Evolutionary conservation across 192 early-diverging fungal species (phyloP), one percentile per base, ranked within the genome.

Genomic region (Allomyces arbusculus): DNA sequence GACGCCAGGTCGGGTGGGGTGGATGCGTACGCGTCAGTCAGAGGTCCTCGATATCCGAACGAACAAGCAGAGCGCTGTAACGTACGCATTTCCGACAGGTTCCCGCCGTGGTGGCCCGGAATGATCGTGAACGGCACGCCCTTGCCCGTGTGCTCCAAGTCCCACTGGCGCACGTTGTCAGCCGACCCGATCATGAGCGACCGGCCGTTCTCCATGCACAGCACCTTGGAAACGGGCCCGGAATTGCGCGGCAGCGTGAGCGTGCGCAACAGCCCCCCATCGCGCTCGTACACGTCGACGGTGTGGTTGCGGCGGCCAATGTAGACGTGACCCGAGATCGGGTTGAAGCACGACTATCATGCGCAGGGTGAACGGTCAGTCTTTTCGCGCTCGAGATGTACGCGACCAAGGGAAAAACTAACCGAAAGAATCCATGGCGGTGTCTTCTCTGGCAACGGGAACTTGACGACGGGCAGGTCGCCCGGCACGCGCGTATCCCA

Each of bases 151-250:
- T 73, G 43, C 55, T 67, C 72, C 66, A 91, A 66, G 71, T 95
- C 90, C 91, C 91, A 98, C 61, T 95, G 72, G 14, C 95, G 81
- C 67, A 98, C 82, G 69, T 91, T 96, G 70, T 98, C 95, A 10
- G 83, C 80, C 0, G 95, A 98, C 0, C 89, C 91, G 70, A 90
- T 87, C 64, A 3, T n/a, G 16, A n/a, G 16, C 50, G 50, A 58
- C 16, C 50, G 50, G 50, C 80, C 80, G 66, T 95, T 97, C 20
- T 86, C 84, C 79, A 94, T 76, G 44, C 76, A 76, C 14, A 75
- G 69, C 44, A 98, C 86, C 72, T 75, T 79, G 4, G 85, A 87
- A 0, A 98, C 92, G 0, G 88, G 85, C 0, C 95, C 95, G 9
- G 92, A 94, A 67, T 89, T 88, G 23, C 79, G 75, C 23, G 95